A percentile compares a stretch with the other conserved stretches of the same genome.
phyloP scores from a whole-genome alignment of 2,329 filamentous ascomycete species.

The Volutella citrinella region DNA sequence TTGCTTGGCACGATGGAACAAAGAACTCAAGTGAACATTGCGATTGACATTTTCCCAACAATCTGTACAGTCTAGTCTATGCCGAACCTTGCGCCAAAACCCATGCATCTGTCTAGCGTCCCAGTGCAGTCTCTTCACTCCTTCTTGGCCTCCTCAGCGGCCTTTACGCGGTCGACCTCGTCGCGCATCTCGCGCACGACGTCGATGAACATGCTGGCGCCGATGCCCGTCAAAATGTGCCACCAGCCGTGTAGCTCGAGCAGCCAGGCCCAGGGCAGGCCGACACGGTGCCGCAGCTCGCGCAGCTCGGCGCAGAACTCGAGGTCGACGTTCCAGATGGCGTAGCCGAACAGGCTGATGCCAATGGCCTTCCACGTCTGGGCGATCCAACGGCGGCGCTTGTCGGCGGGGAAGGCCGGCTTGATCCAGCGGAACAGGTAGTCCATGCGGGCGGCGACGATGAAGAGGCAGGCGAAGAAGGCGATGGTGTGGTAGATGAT shows the following conservation, averaged over 20 bases:
- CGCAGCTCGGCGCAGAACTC: constrained; percentile 50
- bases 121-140: no score
- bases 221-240: constrained; percentile 58
- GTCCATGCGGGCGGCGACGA: constrained; percentile 31
- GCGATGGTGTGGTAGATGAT: constrained; percentile 42
- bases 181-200: constrained; percentile 26
- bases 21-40: no score
- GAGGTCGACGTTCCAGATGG: constrained; percentile 57
- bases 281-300: constrained; percentile 39
- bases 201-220: constrained; percentile 42
- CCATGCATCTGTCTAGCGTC: no score
- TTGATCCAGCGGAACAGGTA: constrained; percentile 33
- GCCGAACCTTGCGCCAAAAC: no score
- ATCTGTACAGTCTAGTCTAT: no score
- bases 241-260: constrained; percentile 63
- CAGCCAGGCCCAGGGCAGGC: constrained; percentile 53
- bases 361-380: constrained; percentile 27
- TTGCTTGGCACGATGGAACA: no score
- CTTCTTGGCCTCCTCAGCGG: constrained; percentile 18
- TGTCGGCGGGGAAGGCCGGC: constrained; percentile 25
- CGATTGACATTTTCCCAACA: no score
- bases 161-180: constrained; percentile 15
- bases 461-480: constrained; percentile 32
- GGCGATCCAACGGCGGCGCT: constrained; percentile 23
- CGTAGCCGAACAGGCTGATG: constrained; percentile 43